A percentile compares a stretch with the other conserved stretches of the same genome.
Evolutionary conservation across 345 rosid genomes (phyloP).

Genomic region (rapeseed (Brassica napus)): DNA sequence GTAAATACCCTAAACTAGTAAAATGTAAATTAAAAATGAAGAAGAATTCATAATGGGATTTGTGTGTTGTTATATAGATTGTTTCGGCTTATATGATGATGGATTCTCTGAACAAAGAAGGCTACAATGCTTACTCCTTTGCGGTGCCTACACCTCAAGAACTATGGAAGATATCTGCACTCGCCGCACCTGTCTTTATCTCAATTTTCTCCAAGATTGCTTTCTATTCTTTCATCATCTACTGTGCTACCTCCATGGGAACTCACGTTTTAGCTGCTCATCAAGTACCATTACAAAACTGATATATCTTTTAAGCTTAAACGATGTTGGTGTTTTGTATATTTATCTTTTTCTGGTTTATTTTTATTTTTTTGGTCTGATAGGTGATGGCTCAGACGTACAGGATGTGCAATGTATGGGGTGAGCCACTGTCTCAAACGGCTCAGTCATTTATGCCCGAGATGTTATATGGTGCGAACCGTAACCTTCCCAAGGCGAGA

Average conservation of each 20-base stretch:
- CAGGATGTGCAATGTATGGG: conserved; percentile 71
- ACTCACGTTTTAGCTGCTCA: conserved; percentile 78
- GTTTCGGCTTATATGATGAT: conserved; percentile 94
- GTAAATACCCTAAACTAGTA: background rate
- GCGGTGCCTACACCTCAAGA: conserved; percentile 64
- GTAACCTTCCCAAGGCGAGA: conserved; percentile 68
- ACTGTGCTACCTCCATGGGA: conserved; percentile 88
- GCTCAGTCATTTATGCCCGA: conserved; percentile 95
- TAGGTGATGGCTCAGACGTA: conserved; percentile 74
- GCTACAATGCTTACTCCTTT: conserved; percentile 66
- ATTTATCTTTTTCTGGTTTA: background rate
- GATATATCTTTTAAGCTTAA: background rate
- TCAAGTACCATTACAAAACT: conserved; percentile 54
- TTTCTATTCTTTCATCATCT: conserved; percentile 73
- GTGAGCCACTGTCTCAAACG: conserved; percentile 92
- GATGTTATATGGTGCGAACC: conserved; percentile 66
- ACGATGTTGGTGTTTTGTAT: background rate
- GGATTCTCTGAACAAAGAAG: conserved; percentile 69
- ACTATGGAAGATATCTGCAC: conserved; percentile 53
- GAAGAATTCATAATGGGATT: background rate
- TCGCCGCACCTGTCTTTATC: conserved; percentile 53
- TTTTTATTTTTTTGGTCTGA: background rate
- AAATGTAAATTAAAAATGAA: background rate
- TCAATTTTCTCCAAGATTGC: conserved; percentile 59
- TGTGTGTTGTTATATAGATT: conserved; percentile 47